Base-by-base conservation (phyloP, 768 basidiomycete genomes). In the Pleurotus tuber-regium region DNA sequence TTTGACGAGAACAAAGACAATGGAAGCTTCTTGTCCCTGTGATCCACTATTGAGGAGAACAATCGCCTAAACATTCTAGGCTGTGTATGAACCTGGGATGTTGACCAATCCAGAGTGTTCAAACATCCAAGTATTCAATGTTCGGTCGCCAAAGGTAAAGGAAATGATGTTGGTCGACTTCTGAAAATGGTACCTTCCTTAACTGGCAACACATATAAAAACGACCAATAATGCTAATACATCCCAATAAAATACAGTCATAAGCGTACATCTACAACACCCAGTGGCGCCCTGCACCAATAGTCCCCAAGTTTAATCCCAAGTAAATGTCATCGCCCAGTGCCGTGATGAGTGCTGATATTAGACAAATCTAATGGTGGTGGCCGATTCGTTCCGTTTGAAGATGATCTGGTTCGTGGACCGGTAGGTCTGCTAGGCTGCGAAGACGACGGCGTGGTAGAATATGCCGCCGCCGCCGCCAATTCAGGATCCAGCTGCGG, bases 371-470 rank as follows among this genome's bases (percentile, higher is more conserved):
- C 68, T 24, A 65, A 49, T 18, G 59, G 55, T 39, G 64, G 53
- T 7, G 66, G 67, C 30, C 61, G 60, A 40, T 57, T 56, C 30
- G 60, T 55, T 12, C 63, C 62, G 38, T 60, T 53, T 25, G 64
- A 64, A 25, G 43, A 53, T 11, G 59, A 55, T 39, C 60, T 62
- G 47, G 61, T 61, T 44, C 71, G 67, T 42, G 73, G 73, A 16
- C 74, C 73, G 24, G 63, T 59, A 31, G 74, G 74, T 30, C 67
- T 63, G n/a, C 52, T 25, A 21, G 65, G 41, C 16, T 60, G 58
- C 41, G 60, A 53, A 26, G 61, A 53, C 29, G 62, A 55, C 16
- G 61, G 49, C 5, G 56, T 50, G 25, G 48, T 40, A 29, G 57
- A 56, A 41, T 58, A 51, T n/a, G 55, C 54, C 14, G 56, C 53